Conservation (phyloP, 768 basidiomycete genomes). For the Rhodosporidiobolus odoratus region DNA sequence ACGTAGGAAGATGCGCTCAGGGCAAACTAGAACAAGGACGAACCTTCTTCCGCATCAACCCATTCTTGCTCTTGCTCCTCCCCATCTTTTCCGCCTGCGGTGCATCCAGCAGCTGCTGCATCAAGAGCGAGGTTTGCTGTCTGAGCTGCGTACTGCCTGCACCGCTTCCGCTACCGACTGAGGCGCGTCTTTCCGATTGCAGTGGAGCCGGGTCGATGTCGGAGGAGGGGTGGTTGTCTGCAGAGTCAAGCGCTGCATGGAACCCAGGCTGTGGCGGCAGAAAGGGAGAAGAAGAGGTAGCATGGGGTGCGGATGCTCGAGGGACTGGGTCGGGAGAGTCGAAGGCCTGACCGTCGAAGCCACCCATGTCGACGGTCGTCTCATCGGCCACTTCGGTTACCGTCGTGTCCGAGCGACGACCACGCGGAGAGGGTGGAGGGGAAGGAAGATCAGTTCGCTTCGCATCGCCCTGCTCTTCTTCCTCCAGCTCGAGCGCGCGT, state of each 20-base stretch:
- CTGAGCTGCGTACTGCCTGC: neutral
- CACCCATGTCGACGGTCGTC: neutral
- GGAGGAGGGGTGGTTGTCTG: constrained; percentile 1
- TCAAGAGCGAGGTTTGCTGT: constrained; percentile 10
- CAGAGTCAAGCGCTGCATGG: neutral
- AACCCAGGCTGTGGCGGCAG: neutral
- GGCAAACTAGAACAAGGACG: neutral
- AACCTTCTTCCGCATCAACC: neutral
- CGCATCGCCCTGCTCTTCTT: neutral
- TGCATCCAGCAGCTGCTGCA: neutral
- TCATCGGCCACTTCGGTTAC: neutral
- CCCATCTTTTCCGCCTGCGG: neutral
- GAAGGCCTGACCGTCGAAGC: neutral
- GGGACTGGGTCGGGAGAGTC: neutral
- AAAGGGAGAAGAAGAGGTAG: neutral
- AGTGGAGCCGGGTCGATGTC: constrained; percentile 2
- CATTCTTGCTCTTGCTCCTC: neutral
- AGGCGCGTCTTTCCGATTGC: neutral
- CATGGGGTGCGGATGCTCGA: too few species aligned
- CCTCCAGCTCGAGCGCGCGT: neutral
- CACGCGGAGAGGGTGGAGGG: neutral
- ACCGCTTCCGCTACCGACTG: neutral
- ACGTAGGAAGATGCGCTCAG: too few species aligned
- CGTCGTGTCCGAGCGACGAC: neutral
- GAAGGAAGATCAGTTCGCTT: neutral